Evolutionary conservation across 345 rosid genomes (phyloP), one percentile per base, ranked within the genome.

Genomic region (Heritiera littoralis): DNA sequence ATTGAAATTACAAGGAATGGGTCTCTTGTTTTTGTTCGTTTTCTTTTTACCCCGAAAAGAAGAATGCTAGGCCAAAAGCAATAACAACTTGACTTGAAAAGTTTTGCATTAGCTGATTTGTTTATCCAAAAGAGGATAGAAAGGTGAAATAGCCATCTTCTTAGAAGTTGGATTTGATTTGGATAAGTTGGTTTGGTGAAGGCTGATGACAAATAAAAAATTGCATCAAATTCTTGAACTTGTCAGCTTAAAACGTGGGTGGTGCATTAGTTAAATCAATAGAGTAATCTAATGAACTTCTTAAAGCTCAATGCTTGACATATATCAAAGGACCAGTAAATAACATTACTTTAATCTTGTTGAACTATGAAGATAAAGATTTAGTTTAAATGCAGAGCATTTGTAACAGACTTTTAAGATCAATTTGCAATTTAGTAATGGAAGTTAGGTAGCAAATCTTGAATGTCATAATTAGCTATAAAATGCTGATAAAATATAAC

Each of bases 171-270:
- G 58, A 14, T 11, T 49, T 41, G 9, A 38, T 51, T 70, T 63
- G 30, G 76, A 12, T 69, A 49, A 17, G 35, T 72, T 72, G 48
- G 46, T 18, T 5, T 71, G 67, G 77, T 63, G 58, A 72, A 81
- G 83, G 77, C 56, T 65, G 23, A n/a, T 55, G 67, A 64, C 43
- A 32, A 32, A 64, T 64, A 32, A 13, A 32, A 13, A 9, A 3
- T 5, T 48, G 10, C 23, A 60, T 28, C 43, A 12, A 64, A 5
- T 32, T 30, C 43, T 32, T 32, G n/a, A 64, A 64, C 18, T 13
- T 63, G 61, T 72, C 61, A 28, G 75, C 60, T 51, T 51, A 51
- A 11, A 72, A 4, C 40, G 3, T 72, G 75, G n/a, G n/a, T 28
- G 43, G 23, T 51, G 49, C 9, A 66, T 66, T 65, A 8, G 40